These are phyloP conservation scores for Glonium stellatum DNA, from an alignment of 495 filamentous ascomycete genomes.

Conservation along the genomic window DNA sequence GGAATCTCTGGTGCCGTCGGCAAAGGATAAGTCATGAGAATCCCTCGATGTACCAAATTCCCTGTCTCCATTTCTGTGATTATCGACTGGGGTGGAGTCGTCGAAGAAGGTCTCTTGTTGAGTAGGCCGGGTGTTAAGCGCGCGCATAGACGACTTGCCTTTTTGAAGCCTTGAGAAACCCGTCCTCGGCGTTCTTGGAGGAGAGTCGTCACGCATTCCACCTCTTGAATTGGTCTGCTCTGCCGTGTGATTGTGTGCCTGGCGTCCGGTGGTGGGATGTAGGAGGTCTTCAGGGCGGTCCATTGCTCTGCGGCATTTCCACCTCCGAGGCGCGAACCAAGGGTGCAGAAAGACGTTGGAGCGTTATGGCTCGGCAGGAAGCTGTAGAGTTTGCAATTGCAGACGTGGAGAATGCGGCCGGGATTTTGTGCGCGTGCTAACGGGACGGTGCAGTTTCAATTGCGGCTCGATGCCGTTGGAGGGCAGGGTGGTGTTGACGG, in stretches of 20 bases:
- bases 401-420: not conserved
- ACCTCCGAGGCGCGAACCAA: not conserved
- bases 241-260: not conserved
- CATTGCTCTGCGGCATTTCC: not conserved
- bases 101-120: slow-evolving; percentile 30
- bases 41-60: slow-evolving; percentile 45
- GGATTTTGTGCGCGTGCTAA: not conserved
- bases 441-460: not conserved
- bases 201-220: not conserved
- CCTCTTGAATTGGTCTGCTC: not conserved
- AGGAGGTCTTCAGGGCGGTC: not conserved
- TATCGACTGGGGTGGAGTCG: slow-evolving; percentile 29
- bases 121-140: slow-evolving; percentile 18
- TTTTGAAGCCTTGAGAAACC: not conserved
- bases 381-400: not conserved
- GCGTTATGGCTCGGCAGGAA: not conserved
- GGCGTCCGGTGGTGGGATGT: not conserved
- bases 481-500: not conserved
- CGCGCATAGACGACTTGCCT: slow-evolving; percentile 2
- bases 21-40: slow-evolving; percentile 80
- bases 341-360: not conserved
- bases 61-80: slow-evolving; percentile 5
- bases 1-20: slow-evolving; percentile 73
- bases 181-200: slow-evolving; percentile 3
- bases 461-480: not conserved